Percentiles rank a stretch among this genome's conserved stretches.
phyloP scores from a whole-genome alignment of 2,329 filamentous ascomycete species.

The Sclerotinia nivalis region DNA sequence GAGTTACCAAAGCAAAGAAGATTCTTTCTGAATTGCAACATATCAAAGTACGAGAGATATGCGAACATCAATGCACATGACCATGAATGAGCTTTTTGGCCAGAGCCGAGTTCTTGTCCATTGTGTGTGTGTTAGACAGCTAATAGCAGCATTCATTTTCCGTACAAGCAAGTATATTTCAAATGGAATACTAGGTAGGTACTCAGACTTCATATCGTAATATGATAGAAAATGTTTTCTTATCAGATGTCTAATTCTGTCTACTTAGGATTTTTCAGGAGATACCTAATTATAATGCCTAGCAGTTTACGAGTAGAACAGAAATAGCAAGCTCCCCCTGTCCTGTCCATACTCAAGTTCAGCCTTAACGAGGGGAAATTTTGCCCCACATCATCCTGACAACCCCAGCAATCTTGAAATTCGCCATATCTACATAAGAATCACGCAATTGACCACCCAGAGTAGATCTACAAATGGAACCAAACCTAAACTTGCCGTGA shows the following conservation, averaged over 20 bases:
- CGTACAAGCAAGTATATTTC: not conserved
- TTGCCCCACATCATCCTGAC: not conserved
- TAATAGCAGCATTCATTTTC: not conserved
- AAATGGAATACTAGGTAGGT: not conserved
- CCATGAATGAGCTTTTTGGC: constrained; percentile 39
- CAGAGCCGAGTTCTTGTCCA: constrained; percentile 38
- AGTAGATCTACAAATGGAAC: constrained; percentile 19
- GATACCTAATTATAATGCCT: no score
- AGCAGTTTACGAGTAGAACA: not conserved
- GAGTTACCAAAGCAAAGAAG: constrained; percentile 58
- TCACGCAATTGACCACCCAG: constrained; percentile 22
- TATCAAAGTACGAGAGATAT: constrained; percentile 61
- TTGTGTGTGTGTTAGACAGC: not conserved
- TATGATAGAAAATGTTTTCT: not conserved
- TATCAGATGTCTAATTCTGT: not conserved
- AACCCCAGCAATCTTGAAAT: constrained; percentile 10
- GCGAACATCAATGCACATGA: constrained; percentile 47
- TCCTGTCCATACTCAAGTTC: not conserved
- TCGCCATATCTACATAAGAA: constrained; percentile 19
- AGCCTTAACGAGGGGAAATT: constrained; percentile 1
- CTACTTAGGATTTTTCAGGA: not conserved
- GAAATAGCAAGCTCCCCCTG: not conserved
- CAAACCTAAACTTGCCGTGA: not conserved
- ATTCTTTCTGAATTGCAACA: constrained; percentile 62
- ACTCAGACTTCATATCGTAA: not conserved